Evolutionary conservation across 2,329 filamentous ascomycete species (phyloP), one percentile per base, ranked within the genome.

Genomic region (Ceratocystiopsis minuta): DNA sequence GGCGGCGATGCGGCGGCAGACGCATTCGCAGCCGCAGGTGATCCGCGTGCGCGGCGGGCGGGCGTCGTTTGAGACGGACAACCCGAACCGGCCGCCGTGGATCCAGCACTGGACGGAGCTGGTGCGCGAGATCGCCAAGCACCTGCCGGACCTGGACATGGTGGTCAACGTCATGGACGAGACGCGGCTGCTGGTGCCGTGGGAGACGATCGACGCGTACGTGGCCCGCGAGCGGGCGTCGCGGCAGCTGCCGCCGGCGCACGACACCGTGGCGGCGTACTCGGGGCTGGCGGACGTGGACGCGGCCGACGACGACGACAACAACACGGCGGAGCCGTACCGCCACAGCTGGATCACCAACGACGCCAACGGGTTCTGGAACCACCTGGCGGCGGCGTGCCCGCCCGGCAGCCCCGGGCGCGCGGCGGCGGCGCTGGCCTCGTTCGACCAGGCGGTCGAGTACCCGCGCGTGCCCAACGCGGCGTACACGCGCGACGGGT

Each of bases 151-250:
- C 47, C 67, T 80, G 53, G 74, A 79, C 53, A 75, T 79, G 60
- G 67, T 73, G 13, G 69, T 79, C 58, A 79, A 80, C 51, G 61
- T 66, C 40, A 64, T 75, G 57, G 74, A 78, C 52, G 72, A 79
- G 52, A 67, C 75, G 20, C 64, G 75, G 16, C 55, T 80, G 15
- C 57, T 78, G 24, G 70, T 76, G 7, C 66, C 73, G 10, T 72
- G 65, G 57, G 64, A 77, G 41, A 61, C 67, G 15, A 64, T 79
- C 45, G 60, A 67, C 20, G 58, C 59, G 20, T 58, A 71, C 40
- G 60, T 76, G 12, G 55, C 56, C 12, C 57, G 59, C 35, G 74
- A 76, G 51, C 56, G 55, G 43, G 54, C 55, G 34, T 60, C 51
- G 39, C 62, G 70, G 53, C 10, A 10, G 57, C 6, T 73, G 41